Conservation (phyloP, 2,329 filamentous ascomycete species). For the Esteya vermicola region DNA sequence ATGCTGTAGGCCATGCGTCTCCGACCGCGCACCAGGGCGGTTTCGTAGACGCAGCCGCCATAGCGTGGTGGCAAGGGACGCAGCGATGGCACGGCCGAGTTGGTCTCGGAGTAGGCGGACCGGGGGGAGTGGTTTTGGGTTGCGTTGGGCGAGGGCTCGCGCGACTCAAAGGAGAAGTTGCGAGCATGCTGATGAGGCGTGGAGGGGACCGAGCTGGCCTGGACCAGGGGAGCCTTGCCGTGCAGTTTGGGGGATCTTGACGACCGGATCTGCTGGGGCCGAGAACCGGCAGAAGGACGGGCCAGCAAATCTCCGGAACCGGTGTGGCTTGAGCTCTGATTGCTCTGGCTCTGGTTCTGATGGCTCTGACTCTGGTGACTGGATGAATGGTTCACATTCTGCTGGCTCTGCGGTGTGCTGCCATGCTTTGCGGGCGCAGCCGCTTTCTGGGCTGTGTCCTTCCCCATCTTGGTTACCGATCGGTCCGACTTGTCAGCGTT, state of each 20-base stretch:
- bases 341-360: background rate
- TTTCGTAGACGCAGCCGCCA: constrained; percentile 75
- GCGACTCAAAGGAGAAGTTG: constrained; percentile 66
- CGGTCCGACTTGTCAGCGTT: constrained; percentile 45
- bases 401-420: too few species aligned
- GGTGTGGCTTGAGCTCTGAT: constrained; percentile 2
- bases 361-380: too few species aligned
- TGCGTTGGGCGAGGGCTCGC: constrained; percentile 64
- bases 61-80: constrained; percentile 45
- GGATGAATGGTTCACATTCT: too few species aligned
- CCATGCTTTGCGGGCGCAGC: too few species aligned
- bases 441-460: constrained; percentile 38
- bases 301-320: constrained; percentile 4
- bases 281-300: background rate
- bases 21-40: constrained; percentile 64
- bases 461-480: constrained; percentile 42
- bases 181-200: constrained; percentile 83
- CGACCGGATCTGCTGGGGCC: constrained; percentile 14
- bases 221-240: constrained; percentile 19
- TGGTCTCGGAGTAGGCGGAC: constrained; percentile 82
- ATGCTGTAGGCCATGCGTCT: constrained; percentile 85
- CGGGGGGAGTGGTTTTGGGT: constrained; percentile 71
- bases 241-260: constrained; percentile 14
- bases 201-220: constrained; percentile 84
- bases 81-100: constrained; percentile 55